phyloP scores from a whole-genome alignment of 805 yeast genomes.

The Aciculoconidium aculeatum region DNA sequence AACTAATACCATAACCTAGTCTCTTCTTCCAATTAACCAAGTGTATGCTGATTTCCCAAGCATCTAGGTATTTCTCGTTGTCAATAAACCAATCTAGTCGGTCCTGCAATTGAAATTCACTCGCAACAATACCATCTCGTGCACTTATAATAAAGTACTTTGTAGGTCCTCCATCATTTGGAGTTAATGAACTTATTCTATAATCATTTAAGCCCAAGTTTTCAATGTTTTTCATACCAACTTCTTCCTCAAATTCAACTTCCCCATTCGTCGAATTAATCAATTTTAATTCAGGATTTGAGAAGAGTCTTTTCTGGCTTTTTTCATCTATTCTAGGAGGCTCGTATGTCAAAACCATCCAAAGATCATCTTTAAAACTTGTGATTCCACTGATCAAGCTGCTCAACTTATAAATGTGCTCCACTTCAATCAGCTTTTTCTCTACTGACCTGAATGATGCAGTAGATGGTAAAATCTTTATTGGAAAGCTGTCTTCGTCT shows the following conservation, averaged over 20 bases:
- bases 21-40: constrained; percentile 47
- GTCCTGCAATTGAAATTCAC: constrained; percentile 65
- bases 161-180: constrained; percentile 20
- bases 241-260: constrained; percentile 74
- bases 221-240: constrained; percentile 53
- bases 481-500: constrained; percentile 6
- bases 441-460: constrained; percentile 46
- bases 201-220: constrained; percentile 76
- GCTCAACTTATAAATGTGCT: constrained; percentile 41
- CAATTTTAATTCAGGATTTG: constrained; percentile 71
- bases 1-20: constrained; percentile 53
- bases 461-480: constrained; percentile 43
- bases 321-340: constrained; percentile 27
- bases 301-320: constrained; percentile 18
- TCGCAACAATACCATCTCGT: constrained; percentile 71
- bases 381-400: constrained; percentile 71
- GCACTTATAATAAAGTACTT: constrained; percentile 72
- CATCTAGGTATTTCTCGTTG: constrained; percentile 49
- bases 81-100: constrained; percentile 67
- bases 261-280: constrained; percentile 61
- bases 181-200: constrained; percentile 46
- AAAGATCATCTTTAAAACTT: constrained; percentile 64
- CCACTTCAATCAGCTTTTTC: constrained; percentile 38
- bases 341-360: constrained; percentile 53
- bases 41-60: constrained; percentile 72